These are phyloP conservation scores for Cercospora canescens DNA, from an alignment of 2,329 filamentous ascomycete genomes.

Conservation along the genomic window DNA sequence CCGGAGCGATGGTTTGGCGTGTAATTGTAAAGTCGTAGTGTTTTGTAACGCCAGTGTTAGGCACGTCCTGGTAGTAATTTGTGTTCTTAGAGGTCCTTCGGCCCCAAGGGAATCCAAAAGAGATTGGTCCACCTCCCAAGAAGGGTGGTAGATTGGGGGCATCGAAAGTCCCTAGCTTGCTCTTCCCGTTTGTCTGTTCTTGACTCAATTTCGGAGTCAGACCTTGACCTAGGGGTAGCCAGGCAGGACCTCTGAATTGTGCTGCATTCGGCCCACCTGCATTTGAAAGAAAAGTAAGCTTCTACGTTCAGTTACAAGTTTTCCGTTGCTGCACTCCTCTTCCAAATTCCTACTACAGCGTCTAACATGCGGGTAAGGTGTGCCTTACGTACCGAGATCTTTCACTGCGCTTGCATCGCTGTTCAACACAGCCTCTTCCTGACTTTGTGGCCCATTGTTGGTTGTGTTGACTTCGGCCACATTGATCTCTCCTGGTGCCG, in stretches of 20 bases:
- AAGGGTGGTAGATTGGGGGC: slow-evolving; percentile 29
- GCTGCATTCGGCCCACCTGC: slow-evolving; percentile 19
- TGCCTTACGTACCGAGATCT: background rate
- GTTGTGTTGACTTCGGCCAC: background rate
- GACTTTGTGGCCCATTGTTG: background rate
- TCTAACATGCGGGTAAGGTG: too few relatives aligned
- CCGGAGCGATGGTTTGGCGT: slow-evolving; percentile 33
- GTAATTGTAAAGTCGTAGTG: slow-evolving; percentile 37
- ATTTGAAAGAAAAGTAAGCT: background rate
- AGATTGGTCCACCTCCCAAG: slow-evolving; percentile 23
- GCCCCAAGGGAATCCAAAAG: slow-evolving; percentile 31
- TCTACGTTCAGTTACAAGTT: too few relatives aligned
- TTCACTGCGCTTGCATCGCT: background rate
- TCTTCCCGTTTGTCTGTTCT: slow-evolving; percentile 29
- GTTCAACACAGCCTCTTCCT: background rate
- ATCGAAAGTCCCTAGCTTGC: slow-evolving; percentile 28
- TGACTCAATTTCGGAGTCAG: slow-evolving; percentile 24
- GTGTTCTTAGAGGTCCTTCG: slow-evolving; percentile 28
- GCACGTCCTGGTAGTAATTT: slow-evolving; percentile 30
- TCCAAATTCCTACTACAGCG: too few relatives aligned
- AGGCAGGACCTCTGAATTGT: slow-evolving; percentile 22
- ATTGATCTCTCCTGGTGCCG: background rate
- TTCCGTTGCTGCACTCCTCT: too few relatives aligned
- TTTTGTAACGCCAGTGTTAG: slow-evolving; percentile 37
- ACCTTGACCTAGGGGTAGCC: slow-evolving; percentile 20